Base-by-base conservation (phyloP, 139 green algal species). In the Eudorina sp. region DNA sequence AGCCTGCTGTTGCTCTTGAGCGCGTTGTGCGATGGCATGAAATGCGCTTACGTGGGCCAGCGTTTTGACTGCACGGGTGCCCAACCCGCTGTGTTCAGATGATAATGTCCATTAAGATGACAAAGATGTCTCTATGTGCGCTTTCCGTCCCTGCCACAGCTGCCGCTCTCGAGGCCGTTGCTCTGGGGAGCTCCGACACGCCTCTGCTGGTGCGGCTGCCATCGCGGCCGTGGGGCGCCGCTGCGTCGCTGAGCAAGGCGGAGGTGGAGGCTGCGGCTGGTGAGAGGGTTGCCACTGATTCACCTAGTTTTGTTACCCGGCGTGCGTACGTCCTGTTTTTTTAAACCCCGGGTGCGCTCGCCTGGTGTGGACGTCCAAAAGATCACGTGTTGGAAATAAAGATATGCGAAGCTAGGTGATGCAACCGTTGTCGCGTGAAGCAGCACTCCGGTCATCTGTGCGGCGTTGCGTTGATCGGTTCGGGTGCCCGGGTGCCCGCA, bases 171-270 rank as follows among this genome's bases (percentile, higher is more conserved):
- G 81, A 87, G 62, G 45, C 62, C 19, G 7, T 87, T 13, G 16
- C 45, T 4, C 46, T 87, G 3, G 72, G 51, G 38, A 36, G 27
- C 23, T 29, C 79, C 23, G 81, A 88, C 58, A 85, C 73, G 25
- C 92, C 94, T 1, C 70, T 94, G 43, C 92, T 97, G 40, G 55
- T 97, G 25, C 91, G 89, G 19, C 89, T 97, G 53, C 73, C 91
- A 64, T 83, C 96, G 55, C 90, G 95, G n/a, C 85, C 85, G 4
- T 97, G 93, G 92, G 93, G 92, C 45, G 91, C 95, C 0, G 75
- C 93, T 23, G 92, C 94, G 0, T 84, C 84, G 0, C 83, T 97
- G 38, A 89, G 92, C 2, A 77, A 73, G 18, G 60, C 83, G 3
- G 83, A 92, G 64, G 70, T 95, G 1, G 62, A 87, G 45, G 41